These are phyloP conservation scores for Centrapalus pauciflorus DNA, from an alignment of 129 eudicot species.

Conservation along the genomic window DNA sequence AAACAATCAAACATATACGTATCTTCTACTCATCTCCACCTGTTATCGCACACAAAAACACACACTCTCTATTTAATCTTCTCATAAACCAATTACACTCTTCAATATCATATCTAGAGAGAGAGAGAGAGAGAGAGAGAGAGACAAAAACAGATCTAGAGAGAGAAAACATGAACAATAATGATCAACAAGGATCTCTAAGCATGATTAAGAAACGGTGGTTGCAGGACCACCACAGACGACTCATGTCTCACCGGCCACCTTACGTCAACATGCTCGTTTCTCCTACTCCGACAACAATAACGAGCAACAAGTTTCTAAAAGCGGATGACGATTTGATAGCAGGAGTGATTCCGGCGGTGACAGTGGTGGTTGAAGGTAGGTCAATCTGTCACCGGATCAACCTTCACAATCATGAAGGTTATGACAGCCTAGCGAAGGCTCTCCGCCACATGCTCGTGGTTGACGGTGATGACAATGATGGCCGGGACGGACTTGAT, in stretches of 20 bases:
- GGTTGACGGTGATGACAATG: conserved; percentile 16
- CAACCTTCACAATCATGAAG: conserved; percentile 65
- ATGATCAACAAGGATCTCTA: conserved; percentile 35
- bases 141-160: conserved; percentile 7
- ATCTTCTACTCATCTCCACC: conserved; percentile 31
- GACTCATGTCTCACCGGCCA: conserved; percentile 27
- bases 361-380: conserved; percentile 90
- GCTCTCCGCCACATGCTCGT: conserved; percentile 73
- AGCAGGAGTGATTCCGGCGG: conserved; percentile 56
- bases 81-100: conserved; percentile 12
- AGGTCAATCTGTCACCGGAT: conserved; percentile 88
- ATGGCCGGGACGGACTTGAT: conserved; percentile 27
- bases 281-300: conserved; percentile 1
- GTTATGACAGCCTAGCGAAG: conserved; percentile 70
- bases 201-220: conserved; percentile 33
- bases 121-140: background rate
- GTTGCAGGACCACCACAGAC: conserved; percentile 32
- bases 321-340: conserved; percentile 45
- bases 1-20: conserved; percentile 38
- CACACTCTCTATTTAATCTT: conserved; percentile 6
- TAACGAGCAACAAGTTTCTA: conserved; percentile 23
- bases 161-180: conserved; percentile 24
- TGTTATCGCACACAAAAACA: conserved; percentile 16
- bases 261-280: conserved; percentile 26
- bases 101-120: background rate